phyloP scores from a whole-genome alignment of 2,329 filamentous ascomycete genomes.

The Aspergillus sp. region DNA sequence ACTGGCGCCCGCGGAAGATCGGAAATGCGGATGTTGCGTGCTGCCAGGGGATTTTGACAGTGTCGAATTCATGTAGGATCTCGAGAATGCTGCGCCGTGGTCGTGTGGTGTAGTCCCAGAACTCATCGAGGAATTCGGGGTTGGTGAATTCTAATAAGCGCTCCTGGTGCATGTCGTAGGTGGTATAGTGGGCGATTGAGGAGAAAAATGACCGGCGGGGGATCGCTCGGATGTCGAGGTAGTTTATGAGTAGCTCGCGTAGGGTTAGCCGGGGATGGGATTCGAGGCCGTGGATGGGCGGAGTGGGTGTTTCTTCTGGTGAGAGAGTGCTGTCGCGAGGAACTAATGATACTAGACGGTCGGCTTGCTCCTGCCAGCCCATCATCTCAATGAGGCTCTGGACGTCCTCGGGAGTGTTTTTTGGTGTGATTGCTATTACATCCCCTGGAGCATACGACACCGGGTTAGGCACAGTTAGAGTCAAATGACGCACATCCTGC shows the following conservation, averaged over 20 bases:
- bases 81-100: conserved; percentile 89
- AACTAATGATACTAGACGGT: conserved; percentile 62
- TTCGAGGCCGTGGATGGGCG: conserved; percentile 37
- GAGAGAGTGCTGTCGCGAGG: conserved; percentile 23
- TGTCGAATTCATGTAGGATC: conserved; percentile 85
- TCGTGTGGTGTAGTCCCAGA: conserved; percentile 93
- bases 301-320: conserved; percentile 25
- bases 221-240: conserved; percentile 86
- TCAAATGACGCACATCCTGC: conserved; percentile 89
- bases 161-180: conserved; percentile 71
- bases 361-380: conserved; percentile 73
- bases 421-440: conserved; percentile 77
- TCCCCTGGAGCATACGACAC: conserved; percentile 69
- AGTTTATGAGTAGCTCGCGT: conserved; percentile 73
- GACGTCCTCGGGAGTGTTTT: conserved; percentile 83
- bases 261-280: conserved; percentile 57
- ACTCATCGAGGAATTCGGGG: conserved; percentile 79
- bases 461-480: conserved; percentile 50
- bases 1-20: conserved; percentile 80
- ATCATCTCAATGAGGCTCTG: conserved; percentile 73
- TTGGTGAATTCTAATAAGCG: conserved; percentile 80
- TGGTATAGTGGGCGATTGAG: conserved; percentile 72
- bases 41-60: conserved; percentile 75
- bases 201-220: conserved; percentile 85
- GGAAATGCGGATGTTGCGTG: conserved; percentile 74